Evolutionary conservation across 192 early-diverging fungal species (phyloP), one percentile per base, ranked within the genome.

Genomic region (Kappamyces sp.): DNA sequence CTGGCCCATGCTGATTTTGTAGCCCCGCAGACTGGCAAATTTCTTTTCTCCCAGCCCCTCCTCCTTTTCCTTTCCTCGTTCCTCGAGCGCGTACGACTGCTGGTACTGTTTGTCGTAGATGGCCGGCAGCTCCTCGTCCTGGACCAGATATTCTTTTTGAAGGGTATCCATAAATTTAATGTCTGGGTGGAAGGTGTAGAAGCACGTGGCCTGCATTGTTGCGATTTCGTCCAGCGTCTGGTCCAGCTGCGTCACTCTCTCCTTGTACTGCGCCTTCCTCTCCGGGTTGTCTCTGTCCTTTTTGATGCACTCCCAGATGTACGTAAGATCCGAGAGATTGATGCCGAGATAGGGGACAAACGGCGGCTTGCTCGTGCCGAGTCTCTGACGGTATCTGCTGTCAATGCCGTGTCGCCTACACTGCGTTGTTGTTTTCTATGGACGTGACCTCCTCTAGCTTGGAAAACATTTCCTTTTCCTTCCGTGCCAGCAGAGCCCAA

Each of bases 341-440:
- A n/a, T 71, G 49, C 74, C 74, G 15, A 76, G 47, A 49, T 76
- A 76, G 10, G 74, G 74, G 6, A 76, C 66, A 39, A 59, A 69
- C 2, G 74, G 74, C 0, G 62, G 37, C 59, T 63, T 71, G 10
- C 47, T 33, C 23, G 60, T 41, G 1, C 55, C 40, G 2, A 76
- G 39, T 40, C 51, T 44, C 37, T 57, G 48, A 3, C 74, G 63
- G 50, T 76, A 76, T 59, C 35, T 40, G 36, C 3, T 39, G 32
- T 55, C 42, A 8, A n/a, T n/a, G n/a, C n/a, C n/a, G 31, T 40
- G 5, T 13, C 42, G 32, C 2, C n/a, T 55, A 55, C 55, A 58
- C 55, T n/a, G 73, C 67, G 42, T 48, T 65, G 51, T 76, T 76
- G 51, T 57, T 69, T 5, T 67, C 53, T n/a, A 58, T 63, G 12